Percentiles rank a stretch among this genome's conserved stretches.
These are phyloP conservation scores for Paramecium caudatum DNA, from an alignment of 73 alveolate genomes.

Conservation along the genomic window DNA sequence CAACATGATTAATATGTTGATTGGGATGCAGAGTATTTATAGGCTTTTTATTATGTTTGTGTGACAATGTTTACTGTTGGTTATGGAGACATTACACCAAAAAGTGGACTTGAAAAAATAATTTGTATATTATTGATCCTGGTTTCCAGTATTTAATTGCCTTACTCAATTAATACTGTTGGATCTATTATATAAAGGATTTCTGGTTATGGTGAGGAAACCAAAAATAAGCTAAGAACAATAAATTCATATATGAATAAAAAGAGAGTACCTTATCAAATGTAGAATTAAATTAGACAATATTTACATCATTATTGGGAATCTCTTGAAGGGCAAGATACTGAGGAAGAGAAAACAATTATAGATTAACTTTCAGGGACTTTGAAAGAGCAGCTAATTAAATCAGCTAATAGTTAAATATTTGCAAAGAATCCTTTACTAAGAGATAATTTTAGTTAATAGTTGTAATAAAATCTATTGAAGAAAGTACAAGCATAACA, in stretches of 20 bases:
- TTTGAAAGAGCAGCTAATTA: slow-evolving; percentile 36
- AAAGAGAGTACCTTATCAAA: slow-evolving; percentile 78
- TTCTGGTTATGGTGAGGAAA: slow-evolving; percentile 79
- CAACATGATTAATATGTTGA: slow-evolving; percentile 69
- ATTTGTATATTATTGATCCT: slow-evolving; percentile 81
- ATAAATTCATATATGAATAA: slow-evolving; percentile 78
- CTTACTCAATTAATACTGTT: slow-evolving; percentile 86
- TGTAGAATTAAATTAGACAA: slow-evolving; percentile 77
- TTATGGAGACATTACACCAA: slow-evolving; percentile 87
- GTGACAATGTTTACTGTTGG: slow-evolving; percentile 89
- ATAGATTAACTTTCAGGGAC: slow-evolving; percentile 45
- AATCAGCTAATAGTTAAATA: slow-evolving; percentile 59
- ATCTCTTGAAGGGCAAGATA: slow-evolving; percentile 1
- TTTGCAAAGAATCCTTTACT: slow-evolving; percentile 27
- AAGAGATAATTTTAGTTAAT: slow-evolving; percentile 23
- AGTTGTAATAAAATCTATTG: slow-evolving; percentile 13
- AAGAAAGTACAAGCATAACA: not conserved
- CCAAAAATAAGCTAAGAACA: slow-evolving; percentile 79
- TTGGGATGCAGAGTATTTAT: slow-evolving; percentile 75
- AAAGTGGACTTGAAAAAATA: slow-evolving; percentile 75
- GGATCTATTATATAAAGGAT: slow-evolving; percentile 79
- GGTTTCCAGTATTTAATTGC: slow-evolving; percentile 88
- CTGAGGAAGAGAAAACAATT: slow-evolving; percentile 59
- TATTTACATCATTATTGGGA: slow-evolving; percentile 83
- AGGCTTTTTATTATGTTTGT: slow-evolving; percentile 85